phyloP scores from a whole-genome alignment of 345 rosid genomes.

The Streptanthus diversifolius region DNA sequence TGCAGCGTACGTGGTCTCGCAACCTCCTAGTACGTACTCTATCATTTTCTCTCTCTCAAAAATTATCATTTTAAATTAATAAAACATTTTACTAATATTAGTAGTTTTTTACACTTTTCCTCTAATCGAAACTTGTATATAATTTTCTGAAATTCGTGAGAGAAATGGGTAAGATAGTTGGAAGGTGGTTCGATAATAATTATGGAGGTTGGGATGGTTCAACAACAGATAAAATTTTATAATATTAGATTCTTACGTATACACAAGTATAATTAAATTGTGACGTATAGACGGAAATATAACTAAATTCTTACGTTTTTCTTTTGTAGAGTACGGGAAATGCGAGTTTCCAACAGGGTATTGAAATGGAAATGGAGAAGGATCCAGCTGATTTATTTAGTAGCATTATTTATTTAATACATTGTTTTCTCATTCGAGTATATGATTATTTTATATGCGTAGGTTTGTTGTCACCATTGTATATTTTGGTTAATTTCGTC shows the following conservation, averaged over 20 bases:
- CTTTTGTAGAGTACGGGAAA: slow-evolving; percentile 46
- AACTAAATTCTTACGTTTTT: neutral
- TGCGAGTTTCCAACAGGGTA: slow-evolving; percentile 63
- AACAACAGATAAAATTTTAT: neutral
- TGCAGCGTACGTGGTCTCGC: slow-evolving; percentile 71
- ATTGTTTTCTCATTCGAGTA: slow-evolving; percentile 22
- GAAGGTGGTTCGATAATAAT: neutral
- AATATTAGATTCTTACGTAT: neutral
- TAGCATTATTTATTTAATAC: slow-evolving; percentile 7
- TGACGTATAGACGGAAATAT: neutral
- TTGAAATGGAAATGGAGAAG: slow-evolving; percentile 13
- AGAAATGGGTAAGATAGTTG: neutral
- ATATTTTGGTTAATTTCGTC: slow-evolving; percentile 23
- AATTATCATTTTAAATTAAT: neutral
- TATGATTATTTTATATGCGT: slow-evolving; percentile 25
- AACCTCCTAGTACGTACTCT: slow-evolving; percentile 62
- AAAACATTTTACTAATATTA: neutral
- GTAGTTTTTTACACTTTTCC: neutral
- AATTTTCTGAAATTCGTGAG: neutral
- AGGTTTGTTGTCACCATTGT: slow-evolving; percentile 15
- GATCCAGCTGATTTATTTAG: slow-evolving; percentile 14
- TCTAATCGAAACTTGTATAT: neutral
- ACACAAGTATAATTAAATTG: neutral
- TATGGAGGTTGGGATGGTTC: slow-evolving; percentile 10
- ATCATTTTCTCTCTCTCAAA: neutral